Conservation (phyloP, 352 stramenopile species). For the Blastocystis sp. region DNA sequence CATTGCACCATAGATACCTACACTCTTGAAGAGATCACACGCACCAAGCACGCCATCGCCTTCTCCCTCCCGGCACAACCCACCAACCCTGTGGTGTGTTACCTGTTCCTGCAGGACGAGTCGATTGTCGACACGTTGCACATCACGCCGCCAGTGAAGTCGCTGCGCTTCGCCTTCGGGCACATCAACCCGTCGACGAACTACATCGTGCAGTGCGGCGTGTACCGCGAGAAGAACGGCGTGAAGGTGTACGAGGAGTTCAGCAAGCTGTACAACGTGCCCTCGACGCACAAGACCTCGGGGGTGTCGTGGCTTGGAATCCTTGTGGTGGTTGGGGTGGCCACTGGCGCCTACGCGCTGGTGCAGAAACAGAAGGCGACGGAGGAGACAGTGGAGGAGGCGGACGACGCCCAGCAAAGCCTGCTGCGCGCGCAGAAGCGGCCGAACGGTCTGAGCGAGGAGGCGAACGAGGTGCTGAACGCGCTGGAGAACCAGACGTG, state of each 20-base stretch:
- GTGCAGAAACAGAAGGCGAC: not conserved
- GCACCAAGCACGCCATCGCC: not conserved
- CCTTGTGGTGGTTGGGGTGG: not conserved
- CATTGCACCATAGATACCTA: not conserved
- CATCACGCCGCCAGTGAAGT: not conserved
- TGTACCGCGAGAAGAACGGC: not conserved
- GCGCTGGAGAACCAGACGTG: not conserved
- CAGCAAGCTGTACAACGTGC: not conserved
- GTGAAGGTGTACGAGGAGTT: not conserved
- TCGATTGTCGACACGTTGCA: not conserved
- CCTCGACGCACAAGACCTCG: not conserved
- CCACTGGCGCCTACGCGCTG: not conserved
- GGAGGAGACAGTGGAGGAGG: not conserved
- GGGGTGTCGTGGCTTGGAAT: not conserved
- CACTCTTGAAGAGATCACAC: not conserved
- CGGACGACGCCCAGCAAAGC: not conserved
- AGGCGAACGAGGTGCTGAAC: not conserved
- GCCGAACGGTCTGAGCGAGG: not conserved
- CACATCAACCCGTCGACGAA: not conserved
- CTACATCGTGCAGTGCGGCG: not conserved
- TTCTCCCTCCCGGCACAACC: not conserved
- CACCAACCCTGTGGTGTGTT: not conserved
- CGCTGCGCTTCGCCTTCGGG: not conserved
- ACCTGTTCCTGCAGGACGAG: not conserved
- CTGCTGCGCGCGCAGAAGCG: slow-evolving; percentile 11